Evolutionary conservation across 208 protist genomes (phyloP).

Genomic region (Angomonas deanei): DNA sequence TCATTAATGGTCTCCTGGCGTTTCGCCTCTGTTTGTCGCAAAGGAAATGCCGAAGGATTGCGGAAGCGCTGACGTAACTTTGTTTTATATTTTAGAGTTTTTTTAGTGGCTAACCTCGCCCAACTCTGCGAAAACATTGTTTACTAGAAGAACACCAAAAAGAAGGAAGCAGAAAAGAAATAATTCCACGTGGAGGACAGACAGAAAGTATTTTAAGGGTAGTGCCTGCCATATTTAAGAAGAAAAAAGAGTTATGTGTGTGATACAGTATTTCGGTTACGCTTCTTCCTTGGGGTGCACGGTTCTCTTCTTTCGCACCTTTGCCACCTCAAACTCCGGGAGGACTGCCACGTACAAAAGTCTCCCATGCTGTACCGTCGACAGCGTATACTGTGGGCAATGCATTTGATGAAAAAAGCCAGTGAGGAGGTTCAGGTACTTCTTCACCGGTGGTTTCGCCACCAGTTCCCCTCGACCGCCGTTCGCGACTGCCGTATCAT

Average conservation of each 20-base stretch:
- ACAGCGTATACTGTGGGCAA: conserved; percentile 81
- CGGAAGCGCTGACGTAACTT: conserved; percentile 82
- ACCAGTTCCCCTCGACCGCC: conserved; percentile 6
- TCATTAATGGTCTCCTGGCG: conserved; percentile 66
- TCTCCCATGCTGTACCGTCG: conserved; percentile 55
- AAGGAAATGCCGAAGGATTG: conserved; percentile 50
- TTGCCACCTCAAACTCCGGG: conserved; percentile 71
- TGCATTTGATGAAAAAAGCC: conserved; percentile 74
- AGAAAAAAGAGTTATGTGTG: conserved; percentile 10
- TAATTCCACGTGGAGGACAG: not conserved
- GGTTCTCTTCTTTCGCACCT: conserved; percentile 16
- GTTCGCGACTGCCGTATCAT: not conserved
- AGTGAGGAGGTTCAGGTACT: conserved; percentile 33
- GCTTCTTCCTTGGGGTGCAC: not conserved
- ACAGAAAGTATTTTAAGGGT: not conserved
- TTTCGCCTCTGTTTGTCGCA: conserved; percentile 69
- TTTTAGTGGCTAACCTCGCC: conserved; percentile 26
- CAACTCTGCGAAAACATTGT: not conserved
- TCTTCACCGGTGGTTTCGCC: conserved; percentile 18
- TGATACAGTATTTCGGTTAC: too few relatives aligned
- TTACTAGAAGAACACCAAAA: not conserved
- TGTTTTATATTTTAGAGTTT: conserved; percentile 45
- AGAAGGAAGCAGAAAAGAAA: not conserved
- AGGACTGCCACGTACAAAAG: conserved; percentile 69
- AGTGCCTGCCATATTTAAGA: too few relatives aligned